Percentiles rank a stretch among this genome's conserved stretches.
These are phyloP conservation scores for Lecanicillium sp. DNA, from an alignment of 2,329 filamentous ascomycete genomes.

Conservation along the genomic window DNA sequence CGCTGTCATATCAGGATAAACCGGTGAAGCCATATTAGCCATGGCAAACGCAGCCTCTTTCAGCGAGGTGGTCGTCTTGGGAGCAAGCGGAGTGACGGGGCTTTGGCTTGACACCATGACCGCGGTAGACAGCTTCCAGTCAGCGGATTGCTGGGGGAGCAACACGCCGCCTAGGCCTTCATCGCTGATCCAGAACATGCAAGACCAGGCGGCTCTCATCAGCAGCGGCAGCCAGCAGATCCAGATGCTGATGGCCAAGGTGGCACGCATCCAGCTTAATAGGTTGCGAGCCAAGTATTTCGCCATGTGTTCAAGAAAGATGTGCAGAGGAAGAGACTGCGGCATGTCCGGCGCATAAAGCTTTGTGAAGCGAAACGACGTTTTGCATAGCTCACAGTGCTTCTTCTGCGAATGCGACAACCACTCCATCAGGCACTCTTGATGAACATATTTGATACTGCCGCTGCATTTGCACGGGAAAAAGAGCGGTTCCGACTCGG, in stretches of 20 bases:
- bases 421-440: constrained; percentile 98
- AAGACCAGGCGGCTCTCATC: constrained; percentile 87
- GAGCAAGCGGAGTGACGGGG: constrained; percentile 2
- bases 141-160: constrained; percentile 11
- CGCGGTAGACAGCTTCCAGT: not conserved
- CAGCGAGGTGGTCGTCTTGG: constrained; percentile 4
- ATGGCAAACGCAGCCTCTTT: constrained; percentile 6
- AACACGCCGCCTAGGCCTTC: constrained; percentile 44
- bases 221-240: constrained; percentile 79
- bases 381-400: constrained; percentile 98
- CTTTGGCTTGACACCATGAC: constrained; percentile 1
- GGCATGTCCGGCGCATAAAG: constrained; percentile 95
- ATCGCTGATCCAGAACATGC: constrained; percentile 91
- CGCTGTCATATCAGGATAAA: too few relatives aligned
- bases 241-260: constrained; percentile 81
- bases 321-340: constrained; percentile 63
- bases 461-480: constrained; percentile 98
- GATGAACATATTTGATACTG: constrained; percentile 97
- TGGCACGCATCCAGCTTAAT: constrained; percentile 68
- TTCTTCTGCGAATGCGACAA: constrained; percentile 98
- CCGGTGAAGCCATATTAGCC: too few relatives aligned
- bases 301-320: constrained; percentile 73
- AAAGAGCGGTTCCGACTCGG: constrained; percentile 77
- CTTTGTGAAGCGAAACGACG: constrained; percentile 95
- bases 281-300: constrained; percentile 65